phyloP scores from a whole-genome alignment of 2,329 filamentous ascomycete genomes.

The Gnomoniopsis sp. region DNA sequence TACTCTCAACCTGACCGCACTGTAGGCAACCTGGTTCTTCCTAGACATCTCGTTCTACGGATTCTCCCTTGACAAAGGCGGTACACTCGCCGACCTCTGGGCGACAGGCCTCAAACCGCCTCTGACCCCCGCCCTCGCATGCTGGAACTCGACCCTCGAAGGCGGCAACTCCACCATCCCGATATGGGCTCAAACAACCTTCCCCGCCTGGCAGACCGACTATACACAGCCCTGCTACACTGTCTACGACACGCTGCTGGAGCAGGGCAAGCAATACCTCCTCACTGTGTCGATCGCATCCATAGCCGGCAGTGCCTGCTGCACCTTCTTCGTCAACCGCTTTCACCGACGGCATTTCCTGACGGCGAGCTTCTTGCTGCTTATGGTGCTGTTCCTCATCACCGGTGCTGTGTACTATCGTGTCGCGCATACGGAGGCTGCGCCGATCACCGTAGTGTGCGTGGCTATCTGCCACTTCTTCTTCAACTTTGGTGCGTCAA shows the following conservation, averaged over 20 bases:
- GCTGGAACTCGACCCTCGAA: conserved; percentile 43
- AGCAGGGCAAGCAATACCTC: conserved; percentile 51
- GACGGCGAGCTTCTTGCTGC: conserved; percentile 44
- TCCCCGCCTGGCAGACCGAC: conserved; percentile 50
- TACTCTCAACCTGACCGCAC: not conserved
- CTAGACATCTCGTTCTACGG: conserved; percentile 58
- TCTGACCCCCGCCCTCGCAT: conserved; percentile 37
- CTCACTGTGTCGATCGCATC: conserved; percentile 50
- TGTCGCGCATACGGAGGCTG: conserved; percentile 37
- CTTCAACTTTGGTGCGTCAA: conserved; percentile 47
- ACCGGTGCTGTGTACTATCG: conserved; percentile 46
- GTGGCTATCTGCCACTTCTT: conserved; percentile 52
- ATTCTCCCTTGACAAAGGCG: conserved; percentile 46
- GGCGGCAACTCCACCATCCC: conserved; percentile 43
- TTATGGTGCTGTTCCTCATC: conserved; percentile 44
- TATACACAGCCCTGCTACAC: conserved; percentile 45
- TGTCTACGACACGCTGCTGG: conserved; percentile 48
- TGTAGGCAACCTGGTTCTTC: conserved; percentile 47
- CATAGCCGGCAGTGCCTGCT: conserved; percentile 46
- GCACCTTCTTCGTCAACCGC: conserved; percentile 44
- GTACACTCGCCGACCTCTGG: conserved; percentile 41
- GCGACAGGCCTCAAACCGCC: conserved; percentile 30
- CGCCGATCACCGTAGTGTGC: conserved; percentile 45
- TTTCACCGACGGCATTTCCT: conserved; percentile 47
- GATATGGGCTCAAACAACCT: conserved; percentile 34